Conservation (phyloP, 2,329 filamentous ascomycete species). For the Blastomyces parvus region DNA sequence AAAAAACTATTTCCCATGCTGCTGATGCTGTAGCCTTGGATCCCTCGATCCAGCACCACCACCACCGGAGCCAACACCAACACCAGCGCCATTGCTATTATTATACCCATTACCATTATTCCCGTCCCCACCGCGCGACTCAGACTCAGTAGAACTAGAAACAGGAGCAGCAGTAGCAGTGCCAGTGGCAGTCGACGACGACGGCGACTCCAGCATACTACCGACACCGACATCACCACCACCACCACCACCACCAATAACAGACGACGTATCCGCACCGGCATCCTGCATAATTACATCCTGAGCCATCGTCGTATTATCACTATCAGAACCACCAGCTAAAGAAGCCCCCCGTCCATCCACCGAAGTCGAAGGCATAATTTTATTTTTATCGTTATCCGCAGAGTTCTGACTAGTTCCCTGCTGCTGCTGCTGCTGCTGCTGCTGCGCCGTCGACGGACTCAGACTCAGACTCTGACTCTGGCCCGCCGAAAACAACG, state of each 20-base stretch:
- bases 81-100: neutral
- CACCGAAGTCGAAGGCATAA: neutral
- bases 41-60: neutral
- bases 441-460: constrained; percentile 15
- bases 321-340: neutral
- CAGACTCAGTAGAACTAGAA: neutral
- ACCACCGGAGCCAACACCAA: no score
- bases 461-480: constrained; percentile 17
- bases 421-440: constrained; percentile 5
- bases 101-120: neutral
- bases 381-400: neutral
- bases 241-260: neutral
- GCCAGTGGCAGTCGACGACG: no score
- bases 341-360: neutral
- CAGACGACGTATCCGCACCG: neutral
- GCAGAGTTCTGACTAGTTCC: neutral
- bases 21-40: constrained; percentile 5
- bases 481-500: constrained; percentile 22
- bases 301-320: neutral
- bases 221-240: neutral
- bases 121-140: neutral
- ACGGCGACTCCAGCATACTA: neutral
- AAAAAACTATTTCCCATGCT: neutral
- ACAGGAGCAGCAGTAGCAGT: neutral
- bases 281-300: constrained; percentile 15